phyloP scores from a whole-genome alignment of 1,284 basidiomycete species.

The Taiwanofungus camphoratus region DNA sequence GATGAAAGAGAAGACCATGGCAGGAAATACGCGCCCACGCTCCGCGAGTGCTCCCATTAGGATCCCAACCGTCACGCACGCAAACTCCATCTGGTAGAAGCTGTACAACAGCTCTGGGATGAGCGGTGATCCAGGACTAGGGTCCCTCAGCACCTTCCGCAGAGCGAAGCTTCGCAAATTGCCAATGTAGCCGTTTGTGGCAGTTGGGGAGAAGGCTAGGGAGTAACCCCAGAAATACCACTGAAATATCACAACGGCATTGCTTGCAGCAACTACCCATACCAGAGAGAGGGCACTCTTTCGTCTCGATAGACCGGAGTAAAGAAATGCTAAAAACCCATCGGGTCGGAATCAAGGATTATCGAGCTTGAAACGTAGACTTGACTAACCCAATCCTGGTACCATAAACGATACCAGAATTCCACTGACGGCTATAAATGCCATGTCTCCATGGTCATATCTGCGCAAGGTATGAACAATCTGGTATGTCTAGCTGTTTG shows the following conservation, averaged over 20 bases:
- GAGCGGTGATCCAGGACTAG: constrained; percentile 71
- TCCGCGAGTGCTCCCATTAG: constrained; percentile 84
- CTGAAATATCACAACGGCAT: constrained; percentile 83
- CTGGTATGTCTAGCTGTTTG: no score
- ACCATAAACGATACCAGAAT: no score
- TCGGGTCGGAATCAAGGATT: no score
- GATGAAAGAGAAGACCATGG: constrained; percentile 82
- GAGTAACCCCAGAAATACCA: constrained; percentile 89
- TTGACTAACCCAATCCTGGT: no score
- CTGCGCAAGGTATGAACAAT: no score
- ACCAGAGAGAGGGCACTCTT: constrained; percentile 67
- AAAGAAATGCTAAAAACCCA: no score
- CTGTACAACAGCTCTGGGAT: constrained; percentile 74
- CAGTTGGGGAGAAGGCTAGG: constrained; percentile 73
- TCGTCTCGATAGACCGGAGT: no score
- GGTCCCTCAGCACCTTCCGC: constrained; percentile 65
- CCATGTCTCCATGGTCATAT: no score
- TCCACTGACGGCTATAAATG: no score
- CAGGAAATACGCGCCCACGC: constrained; percentile 81
- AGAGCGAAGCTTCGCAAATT: constrained; percentile 71
- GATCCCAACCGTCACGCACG: constrained; percentile 72
- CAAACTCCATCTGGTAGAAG: constrained; percentile 89
- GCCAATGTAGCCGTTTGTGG: constrained; percentile 76
- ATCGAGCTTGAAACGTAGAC: no score
- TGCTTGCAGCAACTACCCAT: constrained; percentile 65